Conservation (phyloP, 108 stramenopile species). For the Pseudonitzschia delicatissima region DNA sequence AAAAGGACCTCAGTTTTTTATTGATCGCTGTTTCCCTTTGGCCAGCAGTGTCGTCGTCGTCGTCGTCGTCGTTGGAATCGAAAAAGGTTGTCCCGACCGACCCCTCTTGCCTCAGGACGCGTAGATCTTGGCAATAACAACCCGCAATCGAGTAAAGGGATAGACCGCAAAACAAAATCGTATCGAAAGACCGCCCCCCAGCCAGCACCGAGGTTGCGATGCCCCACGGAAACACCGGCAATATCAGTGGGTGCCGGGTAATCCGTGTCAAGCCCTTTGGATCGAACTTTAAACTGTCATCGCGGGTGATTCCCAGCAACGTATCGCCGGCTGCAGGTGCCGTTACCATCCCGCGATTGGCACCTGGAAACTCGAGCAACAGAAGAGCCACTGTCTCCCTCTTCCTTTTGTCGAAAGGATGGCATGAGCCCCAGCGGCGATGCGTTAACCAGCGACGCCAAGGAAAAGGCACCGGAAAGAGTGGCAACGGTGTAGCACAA, state of each 20-base stretch:
- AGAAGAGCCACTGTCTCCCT: not conserved
- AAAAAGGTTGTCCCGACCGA: constrained; percentile 57
- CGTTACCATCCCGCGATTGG: constrained; percentile 1
- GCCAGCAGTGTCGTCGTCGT: not conserved
- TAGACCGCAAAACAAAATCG: constrained; percentile 45
- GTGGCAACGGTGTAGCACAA: constrained; percentile 26
- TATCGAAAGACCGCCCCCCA: constrained; percentile 39
- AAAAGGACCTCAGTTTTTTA: constrained; percentile 27
- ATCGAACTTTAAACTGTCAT: constrained; percentile 46
- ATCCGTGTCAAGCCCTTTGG: constrained; percentile 48
- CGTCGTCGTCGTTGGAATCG: not conserved
- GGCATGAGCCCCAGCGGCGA: constrained; percentile 50
- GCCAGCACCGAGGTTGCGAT: constrained; percentile 35
- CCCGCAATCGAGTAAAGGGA: constrained; percentile 49
- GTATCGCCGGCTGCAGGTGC: not conserved
- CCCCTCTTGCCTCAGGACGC: constrained; percentile 52
- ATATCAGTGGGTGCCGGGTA: constrained; percentile 53
- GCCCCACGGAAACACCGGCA: constrained; percentile 64
- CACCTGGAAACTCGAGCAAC: not conserved
- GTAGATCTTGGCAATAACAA: constrained; percentile 54
- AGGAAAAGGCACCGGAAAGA: constrained; percentile 35
- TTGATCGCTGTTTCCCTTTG: not conserved
- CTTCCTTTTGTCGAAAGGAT: constrained; percentile 17
- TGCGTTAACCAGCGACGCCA: constrained; percentile 54
- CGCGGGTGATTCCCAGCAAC: constrained; percentile 17